A percentile compares a stretch with the other conserved stretches of the same genome.
These are phyloP conservation scores for Colletotrichum camelliae DNA, from an alignment of 2,329 filamentous ascomycete genomes.

Conservation along the genomic window DNA sequence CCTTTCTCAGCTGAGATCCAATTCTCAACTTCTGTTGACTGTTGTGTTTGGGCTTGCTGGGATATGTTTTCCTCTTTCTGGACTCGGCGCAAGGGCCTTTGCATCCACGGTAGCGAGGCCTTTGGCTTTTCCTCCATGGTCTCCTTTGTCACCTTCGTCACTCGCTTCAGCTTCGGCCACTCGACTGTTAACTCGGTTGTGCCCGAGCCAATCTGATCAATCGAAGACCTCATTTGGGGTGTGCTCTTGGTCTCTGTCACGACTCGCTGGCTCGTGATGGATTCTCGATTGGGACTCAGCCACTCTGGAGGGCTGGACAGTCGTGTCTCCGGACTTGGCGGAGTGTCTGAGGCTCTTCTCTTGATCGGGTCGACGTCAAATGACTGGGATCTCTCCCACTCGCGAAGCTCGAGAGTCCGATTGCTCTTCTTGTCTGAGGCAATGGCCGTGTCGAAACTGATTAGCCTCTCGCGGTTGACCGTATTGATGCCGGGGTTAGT, in stretches of 20 bases:
- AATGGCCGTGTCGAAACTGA: not conserved
- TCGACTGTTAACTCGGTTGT: not conserved
- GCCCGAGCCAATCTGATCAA: not conserved
- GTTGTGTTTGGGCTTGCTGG: not conserved
- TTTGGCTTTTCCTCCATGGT: not conserved
- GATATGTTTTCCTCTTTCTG: conserved; percentile 14
- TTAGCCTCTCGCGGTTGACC: not conserved
- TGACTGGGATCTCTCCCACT: conserved; percentile 1
- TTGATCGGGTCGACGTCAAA: conserved; percentile 11
- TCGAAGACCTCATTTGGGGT: not conserved
- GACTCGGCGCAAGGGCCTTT: conserved; percentile 7
- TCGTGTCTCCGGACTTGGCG: not conserved
- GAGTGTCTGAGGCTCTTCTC: not conserved
- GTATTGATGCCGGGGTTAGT: not conserved
- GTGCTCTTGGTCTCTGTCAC: not conserved
- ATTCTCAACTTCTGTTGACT: not conserved
- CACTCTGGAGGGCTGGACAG: conserved; percentile 1
- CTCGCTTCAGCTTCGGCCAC: conserved; percentile 18
- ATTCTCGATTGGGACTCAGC: not conserved
- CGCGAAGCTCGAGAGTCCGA: not conserved
- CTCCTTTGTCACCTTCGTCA: conserved; percentile 3
- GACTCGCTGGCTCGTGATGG: not conserved
- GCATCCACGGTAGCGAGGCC: conserved; percentile 4
- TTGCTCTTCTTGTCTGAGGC: not conserved
- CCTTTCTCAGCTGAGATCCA: conserved; percentile 12